Evolutionary conservation across 2,329 filamentous ascomycete genomes (phyloP).

Genomic region (Ophiostoma himal-ulmi): DNA sequence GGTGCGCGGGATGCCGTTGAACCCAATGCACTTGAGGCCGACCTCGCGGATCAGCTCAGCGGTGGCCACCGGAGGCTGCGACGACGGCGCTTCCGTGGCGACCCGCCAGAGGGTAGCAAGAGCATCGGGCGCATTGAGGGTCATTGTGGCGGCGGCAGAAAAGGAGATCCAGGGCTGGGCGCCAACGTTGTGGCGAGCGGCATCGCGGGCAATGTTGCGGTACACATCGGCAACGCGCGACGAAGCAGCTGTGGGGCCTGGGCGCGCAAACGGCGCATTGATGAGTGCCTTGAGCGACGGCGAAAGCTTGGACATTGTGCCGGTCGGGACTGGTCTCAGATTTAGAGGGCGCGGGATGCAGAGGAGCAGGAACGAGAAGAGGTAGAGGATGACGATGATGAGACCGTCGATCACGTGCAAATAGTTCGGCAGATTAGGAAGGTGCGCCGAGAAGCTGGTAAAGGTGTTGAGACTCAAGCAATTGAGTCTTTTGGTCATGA

Average conservation of each 20-base stretch:
- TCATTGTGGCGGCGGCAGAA: constrained; percentile 74
- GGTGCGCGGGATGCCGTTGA: constrained; percentile 75
- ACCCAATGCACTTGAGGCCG: constrained; percentile 51
- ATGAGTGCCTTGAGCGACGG: constrained; percentile 66
- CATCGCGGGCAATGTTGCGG: constrained; percentile 57
- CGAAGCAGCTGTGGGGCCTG: constrained; percentile 60
- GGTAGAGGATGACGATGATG: neutral
- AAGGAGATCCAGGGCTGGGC: constrained; percentile 60
- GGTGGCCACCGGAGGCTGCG: constrained; percentile 37
- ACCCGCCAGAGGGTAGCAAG: constrained; percentile 57
- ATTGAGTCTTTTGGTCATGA: neutral
- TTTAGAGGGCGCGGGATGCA: neutral
- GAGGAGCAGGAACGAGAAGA: neutral
- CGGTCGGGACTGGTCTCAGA: neutral
- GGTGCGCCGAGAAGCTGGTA: neutral
- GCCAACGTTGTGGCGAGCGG: constrained; percentile 56
- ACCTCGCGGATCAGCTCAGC: constrained; percentile 71
- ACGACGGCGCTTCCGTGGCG: constrained; percentile 33
- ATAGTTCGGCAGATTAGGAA: neutral
- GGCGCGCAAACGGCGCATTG: constrained; percentile 61
- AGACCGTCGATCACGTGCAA: constrained; percentile 3
- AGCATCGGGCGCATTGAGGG: constrained; percentile 77
- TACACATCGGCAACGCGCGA: constrained; percentile 59
- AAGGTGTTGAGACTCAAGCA: neutral
- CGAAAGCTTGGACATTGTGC: constrained; percentile 66